Conservation (phyloP, 2,329 filamentous ascomycete genomes). For the Fusarium sp. region DNA sequence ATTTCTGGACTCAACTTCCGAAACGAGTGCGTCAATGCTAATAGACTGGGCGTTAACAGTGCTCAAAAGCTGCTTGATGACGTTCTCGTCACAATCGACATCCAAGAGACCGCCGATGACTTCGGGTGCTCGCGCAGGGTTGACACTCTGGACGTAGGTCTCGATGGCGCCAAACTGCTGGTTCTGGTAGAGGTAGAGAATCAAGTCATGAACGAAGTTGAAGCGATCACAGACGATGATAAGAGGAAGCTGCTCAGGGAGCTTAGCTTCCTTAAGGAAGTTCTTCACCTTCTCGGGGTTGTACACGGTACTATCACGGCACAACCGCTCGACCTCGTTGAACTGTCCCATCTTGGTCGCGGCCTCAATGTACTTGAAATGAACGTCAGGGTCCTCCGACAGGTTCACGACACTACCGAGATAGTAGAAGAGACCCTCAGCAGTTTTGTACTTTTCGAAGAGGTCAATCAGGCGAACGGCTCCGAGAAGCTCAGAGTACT, state of each 20-base stretch:
- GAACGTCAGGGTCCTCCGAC: constrained; percentile 93
- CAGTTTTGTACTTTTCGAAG: constrained; percentile 97
- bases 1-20: constrained; percentile 95
- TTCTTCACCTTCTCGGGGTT: constrained; percentile 98
- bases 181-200: constrained; percentile 97
- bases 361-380: constrained; percentile 99
- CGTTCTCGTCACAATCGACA: constrained; percentile 95
- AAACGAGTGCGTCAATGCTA: constrained; percentile 93
- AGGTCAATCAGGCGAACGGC: constrained; percentile 90
- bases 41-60: constrained; percentile 88
- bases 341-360: constrained; percentile 94
- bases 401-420: constrained; percentile 98
- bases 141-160: constrained; percentile 96
- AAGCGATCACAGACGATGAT: constrained; percentile 99
- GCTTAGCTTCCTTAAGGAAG: constrained; percentile 95
- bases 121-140: constrained; percentile 88
- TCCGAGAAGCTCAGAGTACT: constrained; percentile 95
- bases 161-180: constrained; percentile 99
- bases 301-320: constrained; percentile 90
- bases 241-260: constrained; percentile 92
- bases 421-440: constrained; percentile 98
- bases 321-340: constrained; percentile 96
- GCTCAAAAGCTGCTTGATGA: constrained; percentile 91
- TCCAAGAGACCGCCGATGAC: constrained; percentile 95
- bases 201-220: constrained; percentile 97